These are phyloP conservation scores for Cercospora sojina DNA, from an alignment of 2,329 filamentous ascomycete genomes.

Conservation along the genomic window DNA sequence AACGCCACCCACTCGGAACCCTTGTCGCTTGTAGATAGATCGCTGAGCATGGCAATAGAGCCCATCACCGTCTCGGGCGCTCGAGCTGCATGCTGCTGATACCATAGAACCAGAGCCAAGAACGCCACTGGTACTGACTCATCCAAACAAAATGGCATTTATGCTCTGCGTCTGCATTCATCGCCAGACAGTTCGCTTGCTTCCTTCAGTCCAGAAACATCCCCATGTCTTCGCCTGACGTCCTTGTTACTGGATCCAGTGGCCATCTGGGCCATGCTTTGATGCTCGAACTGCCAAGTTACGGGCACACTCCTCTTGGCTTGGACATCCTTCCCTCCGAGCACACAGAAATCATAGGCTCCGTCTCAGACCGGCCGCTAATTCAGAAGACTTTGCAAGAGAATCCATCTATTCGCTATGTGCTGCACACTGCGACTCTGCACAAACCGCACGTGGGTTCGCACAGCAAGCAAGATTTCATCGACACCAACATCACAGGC, in stretches of 20 bases:
- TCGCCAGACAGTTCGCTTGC: not conserved
- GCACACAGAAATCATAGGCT: conserved; percentile 15
- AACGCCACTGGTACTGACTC: not conserved
- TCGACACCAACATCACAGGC: conserved; percentile 27
- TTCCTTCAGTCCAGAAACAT: not conserved
- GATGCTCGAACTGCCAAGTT: conserved; percentile 20
- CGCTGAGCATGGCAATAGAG: not conserved
- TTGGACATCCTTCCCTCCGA: conserved; percentile 23
- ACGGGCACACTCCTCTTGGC: conserved; percentile 20
- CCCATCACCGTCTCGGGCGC: not conserved
- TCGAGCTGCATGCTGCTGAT: not conserved
- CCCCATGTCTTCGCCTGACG: conserved; percentile 16
- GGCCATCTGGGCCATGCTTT: conserved; percentile 27
- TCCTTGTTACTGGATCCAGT: conserved; percentile 22
- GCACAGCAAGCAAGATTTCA: conserved; percentile 23
- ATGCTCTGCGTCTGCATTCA: not conserved
- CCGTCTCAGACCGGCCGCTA: conserved; percentile 17
- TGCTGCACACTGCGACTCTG: conserved; percentile 25
- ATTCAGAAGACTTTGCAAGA: conserved; percentile 8
- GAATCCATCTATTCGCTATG: conserved; percentile 17
- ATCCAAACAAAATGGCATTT: not conserved
- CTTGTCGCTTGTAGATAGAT: not conserved
- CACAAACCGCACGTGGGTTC: conserved; percentile 27
- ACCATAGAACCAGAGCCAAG: not conserved
- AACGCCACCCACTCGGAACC: not conserved